These are phyloP conservation scores for Rhododendron molle DNA, from an alignment of 148 eudicot genomes.

Conservation along the genomic window DNA sequence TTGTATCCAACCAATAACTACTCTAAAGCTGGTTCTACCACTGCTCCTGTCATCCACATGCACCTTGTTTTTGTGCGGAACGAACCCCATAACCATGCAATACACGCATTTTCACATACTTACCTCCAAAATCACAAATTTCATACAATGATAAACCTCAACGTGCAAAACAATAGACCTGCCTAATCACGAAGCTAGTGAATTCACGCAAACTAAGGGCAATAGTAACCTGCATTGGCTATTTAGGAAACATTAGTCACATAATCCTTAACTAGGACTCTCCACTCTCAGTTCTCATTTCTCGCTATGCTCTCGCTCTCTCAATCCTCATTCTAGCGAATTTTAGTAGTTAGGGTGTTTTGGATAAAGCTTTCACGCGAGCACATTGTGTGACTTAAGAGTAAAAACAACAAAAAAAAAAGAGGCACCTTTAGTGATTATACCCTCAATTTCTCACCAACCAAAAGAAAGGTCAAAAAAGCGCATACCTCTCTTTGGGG, in stretches of 20 bases:
- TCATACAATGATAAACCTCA: not conserved
- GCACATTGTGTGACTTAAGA: not conserved
- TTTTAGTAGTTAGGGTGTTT: not conserved
- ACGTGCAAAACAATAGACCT: not conserved
- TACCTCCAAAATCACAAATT: not conserved
- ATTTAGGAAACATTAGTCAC: not conserved
- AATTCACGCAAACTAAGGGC: not conserved
- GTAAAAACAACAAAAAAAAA: not conserved
- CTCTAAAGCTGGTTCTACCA: not conserved
- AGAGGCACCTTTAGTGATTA: not conserved
- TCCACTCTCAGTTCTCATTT: no score
- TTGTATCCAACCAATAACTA: not conserved
- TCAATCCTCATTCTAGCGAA: not conserved
- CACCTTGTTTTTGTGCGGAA: not conserved
- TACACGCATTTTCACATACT: not conserved
- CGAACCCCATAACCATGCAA: not conserved
- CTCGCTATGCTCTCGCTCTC: no score
- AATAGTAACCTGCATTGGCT: not conserved
- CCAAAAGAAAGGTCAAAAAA: not conserved
- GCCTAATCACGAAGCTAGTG: not conserved
- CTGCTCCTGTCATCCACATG: not conserved
- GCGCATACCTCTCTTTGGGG: slow-evolving; percentile 44
- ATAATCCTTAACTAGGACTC: not conserved
- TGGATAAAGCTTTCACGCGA: not conserved
- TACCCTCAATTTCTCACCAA: slow-evolving; percentile 7